phyloP scores from a whole-genome alignment of 2,329 filamentous ascomycete species.

The Penicillium griseofulvum region DNA sequence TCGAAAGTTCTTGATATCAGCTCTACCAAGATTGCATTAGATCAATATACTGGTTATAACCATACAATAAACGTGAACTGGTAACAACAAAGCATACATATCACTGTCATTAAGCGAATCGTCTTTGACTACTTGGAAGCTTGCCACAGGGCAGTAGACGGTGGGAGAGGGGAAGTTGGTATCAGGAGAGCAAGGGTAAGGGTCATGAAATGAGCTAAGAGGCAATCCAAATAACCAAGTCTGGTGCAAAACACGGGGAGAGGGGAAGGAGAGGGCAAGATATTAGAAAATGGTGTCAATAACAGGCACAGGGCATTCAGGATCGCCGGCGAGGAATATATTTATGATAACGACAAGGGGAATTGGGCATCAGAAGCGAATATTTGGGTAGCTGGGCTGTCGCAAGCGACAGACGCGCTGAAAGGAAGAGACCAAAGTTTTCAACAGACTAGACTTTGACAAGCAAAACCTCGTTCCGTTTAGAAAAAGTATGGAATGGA shows the following conservation, averaged over 20 bases:
- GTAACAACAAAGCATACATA: slow-evolving; percentile 7
- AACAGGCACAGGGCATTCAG: slow-evolving; percentile 15
- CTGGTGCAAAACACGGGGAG: slow-evolving; percentile 1
- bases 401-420: slow-evolving; percentile 6
- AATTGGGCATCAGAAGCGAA: slow-evolving; percentile 14
- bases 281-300: slow-evolving; percentile 19
- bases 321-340: slow-evolving; percentile 23
- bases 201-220: background rate
- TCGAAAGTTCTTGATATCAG: background rate
- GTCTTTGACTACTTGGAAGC: slow-evolving; percentile 13
- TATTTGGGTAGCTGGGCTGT: slow-evolving; percentile 1
- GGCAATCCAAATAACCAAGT: slow-evolving; percentile 1
- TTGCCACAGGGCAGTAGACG: slow-evolving; percentile 4
- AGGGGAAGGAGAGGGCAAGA: background rate
- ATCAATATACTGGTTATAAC: background rate
- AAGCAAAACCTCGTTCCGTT: slow-evolving; percentile 1
- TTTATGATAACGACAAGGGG: slow-evolving; percentile 29
- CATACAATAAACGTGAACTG: background rate
- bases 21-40: background rate
- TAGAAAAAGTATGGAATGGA: slow-evolving; percentile 51
- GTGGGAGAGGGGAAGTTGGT: slow-evolving; percentile 8
- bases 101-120: slow-evolving; percentile 13
- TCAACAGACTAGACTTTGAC: background rate
- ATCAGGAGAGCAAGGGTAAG: slow-evolving; percentile 9
- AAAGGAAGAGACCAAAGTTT: background rate